phyloP scores from a whole-genome alignment of 2,329 filamentous ascomycete species.

The Verticillium albo-atrum region DNA sequence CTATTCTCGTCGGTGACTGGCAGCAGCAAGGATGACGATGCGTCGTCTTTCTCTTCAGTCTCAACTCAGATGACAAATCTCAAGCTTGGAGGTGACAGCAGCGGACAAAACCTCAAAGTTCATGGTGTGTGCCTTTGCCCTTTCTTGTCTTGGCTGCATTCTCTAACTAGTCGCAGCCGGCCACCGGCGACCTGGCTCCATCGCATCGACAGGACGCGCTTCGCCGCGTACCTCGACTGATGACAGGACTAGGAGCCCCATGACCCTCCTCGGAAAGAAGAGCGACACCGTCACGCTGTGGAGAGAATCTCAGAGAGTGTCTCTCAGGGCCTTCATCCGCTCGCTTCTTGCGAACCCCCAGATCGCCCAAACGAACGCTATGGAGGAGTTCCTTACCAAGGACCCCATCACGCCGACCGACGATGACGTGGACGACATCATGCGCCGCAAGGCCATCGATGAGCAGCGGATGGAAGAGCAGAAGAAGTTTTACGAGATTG shows the following conservation, averaged over 20 bases:
- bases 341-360: slow-evolving; percentile 80
- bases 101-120: slow-evolving; percentile 34
- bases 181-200: slow-evolving; percentile 25
- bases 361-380: slow-evolving; percentile 75
- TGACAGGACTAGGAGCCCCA: slow-evolving; percentile 23
- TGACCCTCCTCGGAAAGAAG: slow-evolving; percentile 19
- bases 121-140: slow-evolving; percentile 25
- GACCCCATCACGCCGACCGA: slow-evolving; percentile 71
- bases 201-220: slow-evolving; percentile 24
- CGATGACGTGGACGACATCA: slow-evolving; percentile 79
- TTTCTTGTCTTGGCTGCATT: not conserved
- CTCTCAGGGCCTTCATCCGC: slow-evolving; percentile 84
- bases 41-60: slow-evolving; percentile 73
- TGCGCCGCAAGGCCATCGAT: slow-evolving; percentile 75
- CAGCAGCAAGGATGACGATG: slow-evolving; percentile 66
- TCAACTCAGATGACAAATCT: slow-evolving; percentile 61
- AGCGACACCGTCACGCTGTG: slow-evolving; percentile 48
- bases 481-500: slow-evolving; percentile 91
- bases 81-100: slow-evolving; percentile 18
- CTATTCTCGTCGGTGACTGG: slow-evolving; percentile 49
- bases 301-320: slow-evolving; percentile 87
- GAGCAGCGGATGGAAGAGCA: slow-evolving; percentile 89
- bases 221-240: slow-evolving; percentile 44
- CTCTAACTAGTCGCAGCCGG: slow-evolving; percentile 14
- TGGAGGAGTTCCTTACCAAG: slow-evolving; percentile 75